These are phyloP conservation scores for Coelastrella sp. DNA, from an alignment of 139 green algal species.

Conservation along the genomic window DNA sequence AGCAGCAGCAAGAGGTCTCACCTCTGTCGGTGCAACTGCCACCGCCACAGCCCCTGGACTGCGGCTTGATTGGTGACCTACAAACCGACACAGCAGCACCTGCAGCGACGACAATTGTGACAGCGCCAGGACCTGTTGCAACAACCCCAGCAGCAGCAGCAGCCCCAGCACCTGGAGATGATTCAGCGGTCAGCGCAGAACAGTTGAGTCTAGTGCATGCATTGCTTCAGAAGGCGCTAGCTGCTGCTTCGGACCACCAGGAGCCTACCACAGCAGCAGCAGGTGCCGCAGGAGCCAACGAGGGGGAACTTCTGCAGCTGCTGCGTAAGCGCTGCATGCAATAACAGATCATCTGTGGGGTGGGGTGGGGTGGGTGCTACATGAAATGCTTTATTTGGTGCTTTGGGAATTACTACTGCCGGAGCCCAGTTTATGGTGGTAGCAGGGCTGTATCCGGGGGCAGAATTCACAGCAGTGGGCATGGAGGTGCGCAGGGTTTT, in stretches of 20 bases:
- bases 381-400: no score
- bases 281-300: background rate
- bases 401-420: no score
- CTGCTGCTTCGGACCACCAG: background rate
- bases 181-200: background rate
- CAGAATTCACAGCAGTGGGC: no score
- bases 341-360: no score
- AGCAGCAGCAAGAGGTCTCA: background rate
- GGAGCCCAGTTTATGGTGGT: no score
- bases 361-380: no score
- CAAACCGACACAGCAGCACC: background rate
- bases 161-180: background rate
- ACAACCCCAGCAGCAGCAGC: background rate
- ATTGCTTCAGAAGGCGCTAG: background rate
- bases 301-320: background rate
- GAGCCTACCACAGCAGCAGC: background rate
- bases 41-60: background rate
- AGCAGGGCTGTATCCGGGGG: no score
- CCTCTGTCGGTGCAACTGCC: background rate
- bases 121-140: background rate
- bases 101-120: background rate
- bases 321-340: background rate
- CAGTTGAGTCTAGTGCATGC: background rate
- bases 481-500: no score
- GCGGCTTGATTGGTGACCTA: background rate